Conservation (phyloP, 495 filamentous ascomycete species). For the Penicillium verhagenii region DNA sequence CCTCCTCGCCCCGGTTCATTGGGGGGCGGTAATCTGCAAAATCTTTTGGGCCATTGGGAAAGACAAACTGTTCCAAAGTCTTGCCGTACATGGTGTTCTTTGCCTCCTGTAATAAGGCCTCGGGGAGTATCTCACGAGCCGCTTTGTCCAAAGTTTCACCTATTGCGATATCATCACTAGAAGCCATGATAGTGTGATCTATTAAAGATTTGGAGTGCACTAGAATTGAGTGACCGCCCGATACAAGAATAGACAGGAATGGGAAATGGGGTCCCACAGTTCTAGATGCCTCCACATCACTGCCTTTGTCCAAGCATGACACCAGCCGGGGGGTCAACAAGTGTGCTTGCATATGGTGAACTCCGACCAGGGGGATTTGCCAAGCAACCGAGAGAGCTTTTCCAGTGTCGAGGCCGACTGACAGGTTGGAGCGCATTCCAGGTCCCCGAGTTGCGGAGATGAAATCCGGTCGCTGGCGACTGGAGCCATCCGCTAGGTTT, state of each 20-base stretch:
- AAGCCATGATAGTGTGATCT: conserved; percentile 69
- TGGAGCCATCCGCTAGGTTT: conserved; percentile 23
- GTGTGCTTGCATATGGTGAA: conserved; percentile 98
- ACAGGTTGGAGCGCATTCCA: conserved; percentile 75
- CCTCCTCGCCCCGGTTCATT: conserved; percentile 50
- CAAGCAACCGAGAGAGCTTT: conserved; percentile 85
- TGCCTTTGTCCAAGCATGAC: conserved; percentile 41
- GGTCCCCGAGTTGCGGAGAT: conserved; percentile 85
- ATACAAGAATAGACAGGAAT: conserved; percentile 86
- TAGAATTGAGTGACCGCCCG: conserved; percentile 88
- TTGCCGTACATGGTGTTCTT: conserved; percentile 74
- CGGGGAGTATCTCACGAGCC: conserved; percentile 70
- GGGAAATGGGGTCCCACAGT: conserved; percentile 56
- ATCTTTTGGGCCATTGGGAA: conserved; percentile 50
- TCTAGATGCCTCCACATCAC: not conserved
- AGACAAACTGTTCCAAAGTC: conserved; percentile 68
- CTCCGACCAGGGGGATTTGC: conserved; percentile 76
- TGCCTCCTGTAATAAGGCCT: conserved; percentile 37
- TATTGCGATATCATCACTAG: conserved; percentile 70
- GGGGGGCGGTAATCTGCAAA: conserved; percentile 60
- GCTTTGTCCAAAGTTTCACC: conserved; percentile 85
- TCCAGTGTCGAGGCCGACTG: conserved; percentile 75
- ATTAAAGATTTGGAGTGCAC: conserved; percentile 65
- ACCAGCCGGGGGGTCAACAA: conserved; percentile 84
- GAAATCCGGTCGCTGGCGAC: conserved; percentile 66